Evolutionary conservation across 2,329 filamentous ascomycete genomes (phyloP), one percentile per base, ranked within the genome.

Genomic region (Emergomyces orientalis): DNA sequence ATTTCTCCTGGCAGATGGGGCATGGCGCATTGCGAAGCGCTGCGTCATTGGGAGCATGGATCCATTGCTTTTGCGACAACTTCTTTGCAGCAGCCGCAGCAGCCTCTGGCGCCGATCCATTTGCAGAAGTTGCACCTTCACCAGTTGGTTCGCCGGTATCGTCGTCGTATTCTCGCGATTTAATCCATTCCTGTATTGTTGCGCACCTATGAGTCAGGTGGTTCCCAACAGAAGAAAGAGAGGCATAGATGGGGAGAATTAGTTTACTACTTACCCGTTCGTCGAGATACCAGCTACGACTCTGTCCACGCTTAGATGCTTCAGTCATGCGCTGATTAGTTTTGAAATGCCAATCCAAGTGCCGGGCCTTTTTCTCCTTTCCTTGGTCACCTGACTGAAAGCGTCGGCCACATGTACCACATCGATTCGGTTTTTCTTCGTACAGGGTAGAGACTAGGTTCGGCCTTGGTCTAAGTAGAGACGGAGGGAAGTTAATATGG

Each of bases 341-440:
- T 63, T 88, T 87, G 78, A 99, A 99, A 76, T 99, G 94, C 94
- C 94, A 99, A 76, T 99, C 94, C 81, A 99, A 87, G 73, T 99
- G 94, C 2, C 88, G 86, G 30, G 88, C 90, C 78, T 97, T 97
- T 79, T 89, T 89, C 72, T 88, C 87, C 70, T 86, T 89, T 14
- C 93, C 93, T 67, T 89, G 86, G 14, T 87, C 85, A 58, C 90
- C 89, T 4, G 84, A 84, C 61, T 83, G 83, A 74, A 99, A 99
- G 1, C 94, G 87, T 64, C 92, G 85, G 30, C 93, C 94, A 73
- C 94, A 99, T 64, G 93, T 93, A 14, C 88, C 90, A 74, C 94
- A 99, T 63, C 92, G 89, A 64, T 91, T 89, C 0, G 93, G 90
- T 47, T 91, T 84, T 25, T 88, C 85, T 65, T 93, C 90, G 72